Conservation (phyloP, 805 yeast genomes). For the Zygosaccharomyces lentus region DNA sequence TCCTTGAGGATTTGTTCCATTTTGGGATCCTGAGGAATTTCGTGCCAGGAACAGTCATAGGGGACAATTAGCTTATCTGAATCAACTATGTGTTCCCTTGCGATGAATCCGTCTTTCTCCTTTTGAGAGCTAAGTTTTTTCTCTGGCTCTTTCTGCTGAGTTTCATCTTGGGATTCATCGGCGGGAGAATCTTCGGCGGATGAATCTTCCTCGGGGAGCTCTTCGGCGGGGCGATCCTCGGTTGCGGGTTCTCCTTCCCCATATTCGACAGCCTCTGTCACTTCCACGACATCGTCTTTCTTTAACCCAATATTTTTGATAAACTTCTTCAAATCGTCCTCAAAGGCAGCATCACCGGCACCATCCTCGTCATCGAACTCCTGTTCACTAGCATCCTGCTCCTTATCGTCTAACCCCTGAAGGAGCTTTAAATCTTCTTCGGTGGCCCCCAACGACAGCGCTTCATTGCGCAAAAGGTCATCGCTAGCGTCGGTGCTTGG, state of each 20-base stretch:
- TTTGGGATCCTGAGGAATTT: constrained; percentile 43
- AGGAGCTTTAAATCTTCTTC: constrained; percentile 73
- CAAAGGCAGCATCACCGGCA: constrained; percentile 40
- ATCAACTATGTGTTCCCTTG: constrained; percentile 41
- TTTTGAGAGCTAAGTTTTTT: constrained; percentile 17
- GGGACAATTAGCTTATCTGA: constrained; percentile 56
- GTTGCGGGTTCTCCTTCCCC: constrained; percentile 28
- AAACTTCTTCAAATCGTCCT: constrained; percentile 53
- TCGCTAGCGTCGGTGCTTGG: constrained; percentile 25
- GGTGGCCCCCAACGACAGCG: constrained; percentile 77
- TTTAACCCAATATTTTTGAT: constrained; percentile 67
- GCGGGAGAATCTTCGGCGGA: constrained; percentile 18
- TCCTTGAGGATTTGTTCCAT: constrained; percentile 19
- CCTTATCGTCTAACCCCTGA: constrained; percentile 50
- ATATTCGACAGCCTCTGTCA: constrained; percentile 35
- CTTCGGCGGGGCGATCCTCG: constrained; percentile 16
- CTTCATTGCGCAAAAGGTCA: constrained; percentile 57
- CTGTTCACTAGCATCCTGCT: constrained; percentile 40
- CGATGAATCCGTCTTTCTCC: constrained; percentile 32
- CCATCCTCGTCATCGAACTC: constrained; percentile 39
- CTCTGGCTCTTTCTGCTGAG: constrained; percentile 21
- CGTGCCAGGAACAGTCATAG: constrained; percentile 73
- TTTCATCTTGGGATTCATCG: constrained; percentile 21
- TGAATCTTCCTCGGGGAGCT: constrained; percentile 23
- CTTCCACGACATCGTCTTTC: constrained; percentile 31